Conservation (phyloP, 345 rosid species). For the Durio zibethinus region DNA sequence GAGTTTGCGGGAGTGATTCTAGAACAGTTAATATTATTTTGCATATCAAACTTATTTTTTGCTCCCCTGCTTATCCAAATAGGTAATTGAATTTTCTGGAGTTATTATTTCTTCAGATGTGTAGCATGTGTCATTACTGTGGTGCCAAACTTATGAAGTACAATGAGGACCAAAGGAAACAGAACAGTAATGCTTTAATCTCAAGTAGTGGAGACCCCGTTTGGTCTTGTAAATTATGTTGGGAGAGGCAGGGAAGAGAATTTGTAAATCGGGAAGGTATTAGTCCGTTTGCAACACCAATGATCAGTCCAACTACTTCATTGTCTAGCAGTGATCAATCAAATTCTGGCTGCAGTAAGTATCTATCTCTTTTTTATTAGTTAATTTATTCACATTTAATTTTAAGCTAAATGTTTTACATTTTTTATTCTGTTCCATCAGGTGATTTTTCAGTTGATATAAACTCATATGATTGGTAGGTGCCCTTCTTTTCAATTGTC, state of each 20-base stretch:
- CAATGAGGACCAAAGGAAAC: slow-evolving; percentile 30
- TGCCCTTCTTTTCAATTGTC: not conserved
- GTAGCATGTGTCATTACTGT: slow-evolving; percentile 47
- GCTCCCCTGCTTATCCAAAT: slow-evolving; percentile 4
- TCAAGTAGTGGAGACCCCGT: slow-evolving; percentile 27
- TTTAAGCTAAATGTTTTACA: slow-evolving; percentile 15
- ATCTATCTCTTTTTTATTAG: slow-evolving; percentile 1
- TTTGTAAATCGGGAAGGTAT: slow-evolving; percentile 23
- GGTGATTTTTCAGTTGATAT: slow-evolving; percentile 80
- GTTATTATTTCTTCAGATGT: slow-evolving; percentile 28
- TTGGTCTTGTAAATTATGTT: slow-evolving; percentile 49
- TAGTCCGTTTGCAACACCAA: slow-evolving; percentile 32
- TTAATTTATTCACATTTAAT: slow-evolving; percentile 4
- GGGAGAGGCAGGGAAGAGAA: slow-evolving; percentile 40
- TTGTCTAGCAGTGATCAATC: slow-evolving; percentile 60
- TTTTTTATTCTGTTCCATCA: slow-evolving; percentile 22
- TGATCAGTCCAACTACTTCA: slow-evolving; percentile 59
- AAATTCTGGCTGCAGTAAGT: slow-evolving; percentile 62
- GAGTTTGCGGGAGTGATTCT: not conserved
- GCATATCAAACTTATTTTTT: not conserved
- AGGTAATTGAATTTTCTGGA: slow-evolving; percentile 27
- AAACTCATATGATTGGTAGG: slow-evolving; percentile 52
- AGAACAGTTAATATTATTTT: slow-evolving; percentile 3
- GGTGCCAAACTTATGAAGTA: slow-evolving; percentile 32
- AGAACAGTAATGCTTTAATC: slow-evolving; percentile 25